These are phyloP conservation scores for Batkoa obscura DNA, from an alignment of 371 early-diverging fungal genomes.

Conservation along the genomic window DNA sequence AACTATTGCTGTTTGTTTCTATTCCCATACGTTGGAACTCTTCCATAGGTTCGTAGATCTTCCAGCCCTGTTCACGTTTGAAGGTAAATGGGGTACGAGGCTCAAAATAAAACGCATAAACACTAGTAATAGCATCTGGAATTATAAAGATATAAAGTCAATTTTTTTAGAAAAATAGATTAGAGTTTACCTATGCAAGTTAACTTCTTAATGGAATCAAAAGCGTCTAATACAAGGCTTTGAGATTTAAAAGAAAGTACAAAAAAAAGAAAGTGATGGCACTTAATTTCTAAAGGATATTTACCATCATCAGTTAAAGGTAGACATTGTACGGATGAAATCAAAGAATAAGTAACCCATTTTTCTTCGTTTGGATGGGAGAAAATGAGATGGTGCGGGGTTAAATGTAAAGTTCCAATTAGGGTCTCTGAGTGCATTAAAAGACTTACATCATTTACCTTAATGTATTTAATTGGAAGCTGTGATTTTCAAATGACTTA, in stretches of 20 bases:
- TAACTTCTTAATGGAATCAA: constrained; percentile 49
- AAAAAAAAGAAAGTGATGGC: constrained; percentile 63
- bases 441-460: constrained; percentile 43
- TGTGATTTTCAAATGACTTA: neutral
- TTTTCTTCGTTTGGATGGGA: constrained; percentile 29
- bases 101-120: constrained; percentile 64
- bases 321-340: constrained; percentile 60
- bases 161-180: neutral
- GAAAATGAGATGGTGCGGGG: constrained; percentile 63
- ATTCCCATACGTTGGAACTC: constrained; percentile 83
- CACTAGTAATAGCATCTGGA: constrained; percentile 39
- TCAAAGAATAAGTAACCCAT: constrained; percentile 71
- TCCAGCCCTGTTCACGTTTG: constrained; percentile 33
- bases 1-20: constrained; percentile 32
- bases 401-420: constrained; percentile 53
- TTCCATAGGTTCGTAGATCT: constrained; percentile 44
- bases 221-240: constrained; percentile 53
- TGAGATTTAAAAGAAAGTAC: constrained; percentile 45
- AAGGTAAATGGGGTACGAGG: constrained; percentile 24
- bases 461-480: neutral
- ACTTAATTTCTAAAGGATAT: constrained; percentile 40
- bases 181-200: constrained; percentile 31
- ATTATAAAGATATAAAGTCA: neutral
- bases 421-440: constrained; percentile 29
- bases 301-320: constrained; percentile 19